Base-by-base conservation (phyloP, 2,329 filamentous ascomycete genomes). In the Alternaria sp. region DNA sequence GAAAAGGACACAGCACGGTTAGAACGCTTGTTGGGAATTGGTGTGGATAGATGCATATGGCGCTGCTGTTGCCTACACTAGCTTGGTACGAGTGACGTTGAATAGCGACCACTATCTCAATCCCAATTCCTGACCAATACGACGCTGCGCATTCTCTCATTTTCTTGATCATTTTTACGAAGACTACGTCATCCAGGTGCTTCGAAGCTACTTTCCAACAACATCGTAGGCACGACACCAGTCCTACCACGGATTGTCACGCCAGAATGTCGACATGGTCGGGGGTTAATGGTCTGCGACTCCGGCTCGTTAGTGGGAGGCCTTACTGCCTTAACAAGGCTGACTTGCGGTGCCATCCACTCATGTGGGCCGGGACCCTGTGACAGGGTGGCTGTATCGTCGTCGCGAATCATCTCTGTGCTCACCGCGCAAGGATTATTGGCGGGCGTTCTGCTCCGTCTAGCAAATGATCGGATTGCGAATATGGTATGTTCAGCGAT, bases 261-360 rank as follows among this genome's bases (percentile, higher is more conserved):
- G 64, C 65, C 66, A 65, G 58, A 59, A 57, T 61, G 62, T 63
- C 62, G 54, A 68, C 59, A 55, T 49, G 49, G 53, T 54, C 63
- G 57, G 64, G 59, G 44, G 46, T 56, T 59, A 58, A 57, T 61
- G 60, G 59, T 64, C 57, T 72, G 73, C 72, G 71, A 74, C 67
- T 67, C 59, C 65, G 64, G 68, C 61, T 62, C 63, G 63, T 59
- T 75, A 74, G 71, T 72, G 69, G 75, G 74, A 59, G 67, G 74
- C 75, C 74, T 78, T 43, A 58, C 52, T 58, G 65, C 53, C 58
- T 66, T 57, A 63, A 68, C 72, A 73, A 75, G 75, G 74, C 74
- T 77, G 74, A 76, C 64, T 71, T 71, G 62, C 54, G 51, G 59
- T 54, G 56, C 62, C 61, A 53, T 63, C 53, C 51, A 56, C 49